phyloP scores from a whole-genome alignment of 2,329 filamentous ascomycete species.

The Byssoonygena ceratinophila region DNA sequence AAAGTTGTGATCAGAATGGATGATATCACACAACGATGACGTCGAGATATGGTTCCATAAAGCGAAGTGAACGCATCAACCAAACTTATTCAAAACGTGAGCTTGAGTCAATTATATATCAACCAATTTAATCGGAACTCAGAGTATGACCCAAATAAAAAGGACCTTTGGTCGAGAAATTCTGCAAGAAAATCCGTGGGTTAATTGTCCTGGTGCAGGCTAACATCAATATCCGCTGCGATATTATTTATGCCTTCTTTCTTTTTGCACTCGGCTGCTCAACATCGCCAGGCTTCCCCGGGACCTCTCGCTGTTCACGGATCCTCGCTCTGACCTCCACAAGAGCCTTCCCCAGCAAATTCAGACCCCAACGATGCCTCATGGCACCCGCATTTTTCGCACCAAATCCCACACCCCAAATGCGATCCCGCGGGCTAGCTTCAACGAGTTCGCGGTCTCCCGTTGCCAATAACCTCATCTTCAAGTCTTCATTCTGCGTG shows the following conservation, averaged over 20 bases:
- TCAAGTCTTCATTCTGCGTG: conserved; percentile 23
- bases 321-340: conserved; percentile 27
- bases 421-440: conserved; percentile 28
- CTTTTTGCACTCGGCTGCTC: background rate
- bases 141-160: too few species aligned
- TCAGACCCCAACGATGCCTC: conserved; percentile 26
- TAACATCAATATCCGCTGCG: background rate
- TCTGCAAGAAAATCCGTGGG: too few species aligned
- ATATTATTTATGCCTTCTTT: background rate
- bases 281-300: background rate
- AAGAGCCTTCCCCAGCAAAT: conserved; percentile 26
- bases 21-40: conserved; percentile 1
- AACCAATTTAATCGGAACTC: too few species aligned
- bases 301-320: conserved; percentile 17
- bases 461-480: conserved; percentile 23
- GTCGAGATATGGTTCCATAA: background rate
- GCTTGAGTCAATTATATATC: too few species aligned
- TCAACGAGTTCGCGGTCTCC: conserved; percentile 26
- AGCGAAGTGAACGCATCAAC: background rate
- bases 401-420: conserved; percentile 29
- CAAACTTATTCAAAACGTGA: too few species aligned
- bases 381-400: conserved; percentile 23
- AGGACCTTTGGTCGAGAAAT: too few species aligned
- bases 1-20: background rate
- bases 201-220: too few species aligned